These are phyloP conservation scores for Kregervanrija delftensis DNA, from an alignment of 805 yeast genomes.

Conservation along the genomic window DNA sequence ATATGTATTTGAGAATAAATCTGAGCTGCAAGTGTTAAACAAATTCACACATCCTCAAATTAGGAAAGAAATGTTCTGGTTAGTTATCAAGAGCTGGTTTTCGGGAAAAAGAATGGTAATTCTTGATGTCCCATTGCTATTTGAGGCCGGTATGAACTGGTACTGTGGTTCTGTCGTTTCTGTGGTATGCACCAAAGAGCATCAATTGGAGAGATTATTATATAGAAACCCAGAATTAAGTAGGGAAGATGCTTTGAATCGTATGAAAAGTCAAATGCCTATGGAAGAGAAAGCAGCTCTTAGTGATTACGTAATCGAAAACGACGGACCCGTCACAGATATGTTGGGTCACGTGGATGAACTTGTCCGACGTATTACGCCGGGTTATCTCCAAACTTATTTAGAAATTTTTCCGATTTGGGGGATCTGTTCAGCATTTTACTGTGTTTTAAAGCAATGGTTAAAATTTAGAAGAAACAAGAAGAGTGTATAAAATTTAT, in stretches of 20 bases:
- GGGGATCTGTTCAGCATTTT: conserved; percentile 1
- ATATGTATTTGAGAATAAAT: conserved; percentile 59
- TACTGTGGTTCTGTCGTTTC: conserved; percentile 69
- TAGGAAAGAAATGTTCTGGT: conserved; percentile 53
- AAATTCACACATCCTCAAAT: conserved; percentile 86
- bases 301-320: conserved; percentile 66
- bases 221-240: conserved; percentile 62
- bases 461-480: not conserved
- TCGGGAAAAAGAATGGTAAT: conserved; percentile 54
- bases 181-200: conserved; percentile 51
- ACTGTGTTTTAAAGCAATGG: not conserved
- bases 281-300: conserved; percentile 45
- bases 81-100: conserved; percentile 52
- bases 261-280: conserved; percentile 75
- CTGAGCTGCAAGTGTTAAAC: conserved; percentile 56
- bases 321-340: conserved; percentile 40
- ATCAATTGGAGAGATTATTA: conserved; percentile 59
- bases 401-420: not conserved
- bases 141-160: conserved; percentile 66
- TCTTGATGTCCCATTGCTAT: conserved; percentile 84
- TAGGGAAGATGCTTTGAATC: conserved; percentile 56
- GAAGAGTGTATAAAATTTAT: not conserved
- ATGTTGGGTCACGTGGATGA: conserved; percentile 38
- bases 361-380: conserved; percentile 32
- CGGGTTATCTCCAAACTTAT: conserved; percentile 16